Evolutionary conservation across 2,329 filamentous ascomycete genomes (phyloP).

Genomic region (Colletotrichum sp.): DNA sequence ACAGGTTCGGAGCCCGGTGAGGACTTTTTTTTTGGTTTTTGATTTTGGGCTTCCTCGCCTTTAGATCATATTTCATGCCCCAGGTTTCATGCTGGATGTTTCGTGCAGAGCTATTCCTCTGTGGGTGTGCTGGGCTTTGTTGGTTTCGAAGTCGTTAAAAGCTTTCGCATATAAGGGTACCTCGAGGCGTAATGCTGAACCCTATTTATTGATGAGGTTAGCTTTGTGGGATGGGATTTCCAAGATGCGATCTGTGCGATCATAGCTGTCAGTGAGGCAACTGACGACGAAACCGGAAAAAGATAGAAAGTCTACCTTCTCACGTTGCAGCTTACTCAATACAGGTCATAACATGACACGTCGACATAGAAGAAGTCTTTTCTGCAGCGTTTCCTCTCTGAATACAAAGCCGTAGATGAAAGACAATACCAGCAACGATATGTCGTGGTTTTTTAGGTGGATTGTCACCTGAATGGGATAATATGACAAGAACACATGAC

Average conservation of each 20-base stretch:
- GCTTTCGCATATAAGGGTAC: background rate
- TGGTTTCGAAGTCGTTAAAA: background rate
- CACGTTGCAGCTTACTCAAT: background rate
- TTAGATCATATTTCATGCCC: background rate
- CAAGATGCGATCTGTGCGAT: rapidly evolving
- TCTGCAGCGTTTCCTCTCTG: rapidly evolving
- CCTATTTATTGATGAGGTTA: rapidly evolving
- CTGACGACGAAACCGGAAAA: no score
- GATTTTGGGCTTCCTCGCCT: background rate
- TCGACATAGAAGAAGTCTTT: rapidly evolving
- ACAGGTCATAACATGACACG: background rate
- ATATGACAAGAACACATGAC: rapidly evolving
- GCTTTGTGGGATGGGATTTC: rapidly evolving
- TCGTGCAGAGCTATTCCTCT: background rate
- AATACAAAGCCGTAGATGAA: background rate
- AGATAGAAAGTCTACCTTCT: background rate
- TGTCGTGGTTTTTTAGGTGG: background rate
- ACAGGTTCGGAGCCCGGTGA: background rate
- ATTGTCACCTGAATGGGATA: rapidly evolving
- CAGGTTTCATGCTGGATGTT: background rate
- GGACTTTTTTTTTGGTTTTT: background rate
- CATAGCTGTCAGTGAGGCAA: no score
- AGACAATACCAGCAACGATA: background rate
- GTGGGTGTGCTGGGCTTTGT: background rate
- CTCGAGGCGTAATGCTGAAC: background rate